Base-by-base conservation (phyloP, 306 rosid species). In the Cucurbita argyrosperma region DNA sequence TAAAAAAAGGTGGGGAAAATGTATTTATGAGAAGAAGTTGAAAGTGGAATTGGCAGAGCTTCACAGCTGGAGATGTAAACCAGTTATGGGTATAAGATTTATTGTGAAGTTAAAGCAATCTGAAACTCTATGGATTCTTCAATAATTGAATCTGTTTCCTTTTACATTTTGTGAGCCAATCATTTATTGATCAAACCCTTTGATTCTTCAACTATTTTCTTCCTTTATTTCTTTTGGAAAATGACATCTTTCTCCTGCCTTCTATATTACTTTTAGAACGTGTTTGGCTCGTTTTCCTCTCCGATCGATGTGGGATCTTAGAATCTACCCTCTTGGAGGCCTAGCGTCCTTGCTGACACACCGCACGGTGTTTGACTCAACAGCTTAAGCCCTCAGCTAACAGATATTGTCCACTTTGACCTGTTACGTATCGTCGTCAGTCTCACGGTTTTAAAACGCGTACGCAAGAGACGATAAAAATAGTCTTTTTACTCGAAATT, bases 31-130 rank as follows among this genome's bases (percentile, higher is more conserved):
- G 53, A 68, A 18, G 14, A 46, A 42, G 14, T 58, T 58, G 42
- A 37, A 49, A 59, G 50, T 55, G 58, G 42, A 74, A 74, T 45
- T 37, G 69, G 55, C 57, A 74, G 76, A 30, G 51, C 71, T 72
- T 63, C 26, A 77, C 79, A 75, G 78, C 80, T 82, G 80, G 82
- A 75, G 72, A 61, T 50, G 51, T 37, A 37, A 50, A 3, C 37
- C 16, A n/a, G 50, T 59, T 8, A 50, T 60, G 72, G 49, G 72
- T 73, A 73, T 51, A 43, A 73, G 53, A 54, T 19, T 70, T 50
- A 69, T 23, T 53, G 59, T 40, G 65, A 53, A 39, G 53, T 39
- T 40, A 72, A 38, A 50, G 52, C 50, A 11, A 21, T 54, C 53
- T 18, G 39, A 19, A 53, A 37, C 30, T 39, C 54, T 50, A 46